A percentile compares a stretch with the other conserved stretches of the same genome.
Evolutionary conservation across 345 rosid genomes (phyloP).

Genomic region (Euclidium syriacum): DNA sequence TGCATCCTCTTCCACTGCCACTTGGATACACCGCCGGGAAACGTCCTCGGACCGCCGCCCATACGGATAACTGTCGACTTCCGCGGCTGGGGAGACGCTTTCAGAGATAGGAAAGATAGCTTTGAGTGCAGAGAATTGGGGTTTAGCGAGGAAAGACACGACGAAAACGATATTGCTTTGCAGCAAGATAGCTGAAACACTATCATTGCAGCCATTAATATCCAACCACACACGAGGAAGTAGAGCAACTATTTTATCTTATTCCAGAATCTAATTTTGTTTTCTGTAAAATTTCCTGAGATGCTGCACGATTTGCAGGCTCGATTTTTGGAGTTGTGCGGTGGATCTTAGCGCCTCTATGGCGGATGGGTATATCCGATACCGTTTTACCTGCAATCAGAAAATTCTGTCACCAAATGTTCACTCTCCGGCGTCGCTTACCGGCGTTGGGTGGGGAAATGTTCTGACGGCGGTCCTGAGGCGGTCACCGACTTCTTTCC

Average conservation of each 20-base stretch:
- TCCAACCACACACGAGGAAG: not conserved
- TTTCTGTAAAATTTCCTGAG: not conserved
- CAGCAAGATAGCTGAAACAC: conserved; percentile 16
- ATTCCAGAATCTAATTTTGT: too few relatives aligned
- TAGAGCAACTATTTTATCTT: not conserved
- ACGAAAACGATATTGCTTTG: conserved; percentile 41
- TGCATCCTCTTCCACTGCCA: conserved; percentile 99
- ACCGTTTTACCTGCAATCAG: too few relatives aligned
- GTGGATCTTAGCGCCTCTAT: too few relatives aligned
- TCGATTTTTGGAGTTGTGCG: too few relatives aligned
- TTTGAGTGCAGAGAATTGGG: conserved; percentile 26
- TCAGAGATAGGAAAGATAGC: conserved; percentile 30
- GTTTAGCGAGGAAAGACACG: conserved; percentile 26
- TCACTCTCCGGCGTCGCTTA: too few relatives aligned
- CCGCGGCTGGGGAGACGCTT: conserved; percentile 22
- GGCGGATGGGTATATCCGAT: too few relatives aligned
- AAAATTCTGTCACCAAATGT: too few relatives aligned
- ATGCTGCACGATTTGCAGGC: too few relatives aligned
- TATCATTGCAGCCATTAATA: conserved; percentile 25
- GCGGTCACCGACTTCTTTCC: too few relatives aligned
- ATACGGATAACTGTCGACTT: conserved; percentile 51
- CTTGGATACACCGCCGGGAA: conserved; percentile 78
- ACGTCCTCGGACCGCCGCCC: conserved; percentile 91
- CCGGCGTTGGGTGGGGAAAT: too few relatives aligned
- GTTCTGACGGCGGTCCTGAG: too few relatives aligned